phyloP scores from a whole-genome alignment of 2,329 filamentous ascomycete species.

The Nemania serpens region DNA sequence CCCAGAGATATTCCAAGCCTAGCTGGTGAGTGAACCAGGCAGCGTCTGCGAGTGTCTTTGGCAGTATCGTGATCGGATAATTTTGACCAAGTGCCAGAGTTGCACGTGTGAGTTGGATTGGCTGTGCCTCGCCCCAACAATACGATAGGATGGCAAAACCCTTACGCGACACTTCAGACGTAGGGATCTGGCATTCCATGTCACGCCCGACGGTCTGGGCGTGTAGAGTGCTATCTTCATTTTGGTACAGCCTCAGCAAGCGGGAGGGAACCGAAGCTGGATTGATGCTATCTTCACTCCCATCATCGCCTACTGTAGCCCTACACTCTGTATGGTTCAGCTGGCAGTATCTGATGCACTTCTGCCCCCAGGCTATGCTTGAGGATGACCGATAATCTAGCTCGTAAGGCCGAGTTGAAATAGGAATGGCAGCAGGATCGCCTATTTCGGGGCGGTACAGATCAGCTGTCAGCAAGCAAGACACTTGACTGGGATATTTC shows the following conservation, averaged over 20 bases:
- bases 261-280: constrained; percentile 8
- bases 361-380: not conserved
- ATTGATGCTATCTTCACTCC: not conserved
- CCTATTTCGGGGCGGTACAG: not conserved
- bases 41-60: constrained; percentile 26
- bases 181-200: constrained; percentile 2
- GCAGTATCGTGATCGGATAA: constrained; percentile 16
- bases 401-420: constrained; percentile 8
- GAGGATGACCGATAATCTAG: constrained; percentile 3
- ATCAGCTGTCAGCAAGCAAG: not conserved
- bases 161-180: not conserved
- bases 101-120: constrained; percentile 20
- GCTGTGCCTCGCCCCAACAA: constrained; percentile 22
- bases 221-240: not conserved
- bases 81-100: not conserved
- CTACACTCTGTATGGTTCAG: not conserved
- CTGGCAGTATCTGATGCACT: constrained; percentile 8
- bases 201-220: constrained; percentile 4
- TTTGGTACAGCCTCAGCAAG: constrained; percentile 3
- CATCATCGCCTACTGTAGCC: not conserved
- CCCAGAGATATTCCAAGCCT: too few species aligned
- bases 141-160: constrained; percentile 12
- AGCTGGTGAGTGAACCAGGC: too few species aligned
- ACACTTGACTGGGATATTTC: not conserved
- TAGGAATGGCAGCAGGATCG: not conserved